Conservation (phyloP, 148 eudicot species). For the Arbutus unedo region DNA sequence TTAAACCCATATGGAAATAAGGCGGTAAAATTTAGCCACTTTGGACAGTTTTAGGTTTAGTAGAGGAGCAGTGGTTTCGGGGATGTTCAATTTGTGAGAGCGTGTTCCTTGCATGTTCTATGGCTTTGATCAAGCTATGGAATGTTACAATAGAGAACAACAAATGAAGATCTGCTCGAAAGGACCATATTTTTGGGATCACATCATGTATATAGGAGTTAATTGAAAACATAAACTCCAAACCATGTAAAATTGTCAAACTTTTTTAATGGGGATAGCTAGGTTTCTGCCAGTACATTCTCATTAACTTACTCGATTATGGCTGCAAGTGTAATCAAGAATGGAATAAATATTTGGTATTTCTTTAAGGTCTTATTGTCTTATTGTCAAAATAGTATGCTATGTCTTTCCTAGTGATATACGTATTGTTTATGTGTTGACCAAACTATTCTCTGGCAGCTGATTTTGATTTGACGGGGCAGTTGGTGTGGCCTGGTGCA, state of each 20-base stretch:
- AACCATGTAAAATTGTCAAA: background rate
- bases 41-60: background rate
- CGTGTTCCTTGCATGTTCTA: background rate
- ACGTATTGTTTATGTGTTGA: background rate
- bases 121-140: background rate
- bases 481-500: conserved; percentile 98
- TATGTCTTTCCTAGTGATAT: background rate
- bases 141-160: conserved; percentile 1
- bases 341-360: background rate
- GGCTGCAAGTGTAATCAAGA: background rate
- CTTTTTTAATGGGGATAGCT: background rate
- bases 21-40: background rate
- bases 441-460: conserved; percentile 45
- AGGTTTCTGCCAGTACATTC: background rate
- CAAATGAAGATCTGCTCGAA: background rate
- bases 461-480: conserved; percentile 98
- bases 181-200: background rate
- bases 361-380: background rate
- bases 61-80: background rate
- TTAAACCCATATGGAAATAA: background rate
- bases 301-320: background rate
- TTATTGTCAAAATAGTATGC: background rate
- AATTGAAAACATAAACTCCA: background rate
- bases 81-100: background rate
- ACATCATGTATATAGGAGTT: background rate